These are phyloP conservation scores for Aspergillus vadensis DNA, from an alignment of 2,329 filamentous ascomycete species.

Conservation along the genomic window DNA sequence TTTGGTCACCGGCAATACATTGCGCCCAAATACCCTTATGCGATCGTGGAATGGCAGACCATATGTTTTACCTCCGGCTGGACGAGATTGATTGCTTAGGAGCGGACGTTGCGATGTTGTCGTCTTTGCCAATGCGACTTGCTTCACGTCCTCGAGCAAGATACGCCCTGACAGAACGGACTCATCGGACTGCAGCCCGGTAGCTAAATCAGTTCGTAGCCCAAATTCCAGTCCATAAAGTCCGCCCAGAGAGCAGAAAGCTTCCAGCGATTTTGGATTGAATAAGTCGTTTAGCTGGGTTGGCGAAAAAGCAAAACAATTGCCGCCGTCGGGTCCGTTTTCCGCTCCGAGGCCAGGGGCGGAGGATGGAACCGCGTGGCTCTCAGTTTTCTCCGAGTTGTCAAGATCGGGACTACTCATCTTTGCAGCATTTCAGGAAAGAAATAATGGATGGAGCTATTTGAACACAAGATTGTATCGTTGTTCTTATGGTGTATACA, in stretches of 20 bases:
- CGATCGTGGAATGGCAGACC: conserved; percentile 57
- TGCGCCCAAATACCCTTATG: conserved; percentile 67
- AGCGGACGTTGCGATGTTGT: not conserved
- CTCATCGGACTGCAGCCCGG: conserved; percentile 71
- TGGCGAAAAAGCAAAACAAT: conserved; percentile 64
- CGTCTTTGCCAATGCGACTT: not conserved
- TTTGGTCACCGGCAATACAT: conserved; percentile 64
- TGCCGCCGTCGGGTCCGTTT: no score
- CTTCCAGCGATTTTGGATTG: conserved; percentile 72
- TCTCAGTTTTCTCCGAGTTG: no score
- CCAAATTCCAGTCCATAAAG: conserved; percentile 70
- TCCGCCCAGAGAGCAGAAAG: conserved; percentile 73
- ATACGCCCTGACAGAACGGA: conserved; percentile 32
- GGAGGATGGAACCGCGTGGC: no score
- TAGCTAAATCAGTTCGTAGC: conserved; percentile 62
- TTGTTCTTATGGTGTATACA: no score
- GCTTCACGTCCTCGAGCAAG: conserved; percentile 1
- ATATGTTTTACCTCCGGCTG: no score
- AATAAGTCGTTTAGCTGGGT: conserved; percentile 72
- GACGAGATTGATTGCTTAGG: not conserved
- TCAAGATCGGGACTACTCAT: no score
- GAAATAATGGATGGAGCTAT: no score
- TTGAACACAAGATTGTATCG: no score
- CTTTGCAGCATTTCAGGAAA: no score
- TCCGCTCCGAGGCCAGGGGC: no score